Conservation (phyloP, 192 early-diverging fungal genomes). For the Mortierella claussenii region DNA sequence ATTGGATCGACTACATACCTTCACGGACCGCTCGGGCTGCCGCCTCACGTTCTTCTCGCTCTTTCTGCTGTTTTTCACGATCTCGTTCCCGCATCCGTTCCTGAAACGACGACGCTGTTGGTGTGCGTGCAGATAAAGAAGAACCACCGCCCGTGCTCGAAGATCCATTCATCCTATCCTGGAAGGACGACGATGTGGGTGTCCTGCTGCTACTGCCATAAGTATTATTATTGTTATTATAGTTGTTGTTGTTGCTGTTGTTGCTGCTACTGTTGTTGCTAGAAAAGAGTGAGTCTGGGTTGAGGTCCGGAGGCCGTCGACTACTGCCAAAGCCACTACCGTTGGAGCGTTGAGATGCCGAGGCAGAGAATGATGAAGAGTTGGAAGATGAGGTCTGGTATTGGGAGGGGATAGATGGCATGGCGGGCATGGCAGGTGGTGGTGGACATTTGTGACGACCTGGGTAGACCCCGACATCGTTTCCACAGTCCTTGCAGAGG, state of each 20-base stretch:
- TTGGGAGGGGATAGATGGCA: slow-evolving; percentile 49
- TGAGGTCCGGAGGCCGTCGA: slow-evolving; percentile 24
- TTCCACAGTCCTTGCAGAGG: slow-evolving; percentile 69
- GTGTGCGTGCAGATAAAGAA: slow-evolving; percentile 6
- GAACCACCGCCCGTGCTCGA: no score
- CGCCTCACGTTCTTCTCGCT: slow-evolving; percentile 42
- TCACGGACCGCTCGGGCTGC: slow-evolving; percentile 33
- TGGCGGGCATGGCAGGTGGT: slow-evolving; percentile 33
- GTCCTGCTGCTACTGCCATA: slow-evolving; percentile 19
- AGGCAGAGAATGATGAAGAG: slow-evolving; percentile 14
- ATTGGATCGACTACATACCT: slow-evolving; percentile 18
- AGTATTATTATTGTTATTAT: not conserved
- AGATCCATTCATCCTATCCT: slow-evolving; percentile 22
- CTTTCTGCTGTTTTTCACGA: slow-evolving; percentile 39
- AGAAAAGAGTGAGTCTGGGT: slow-evolving; percentile 4
- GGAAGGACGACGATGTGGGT: slow-evolving; percentile 25
- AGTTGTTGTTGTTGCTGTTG: no score
- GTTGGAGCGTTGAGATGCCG: no score
- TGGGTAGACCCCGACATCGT: slow-evolving; percentile 72
- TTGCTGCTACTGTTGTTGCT: not conserved
- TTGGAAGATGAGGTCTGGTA: slow-evolving; percentile 29
- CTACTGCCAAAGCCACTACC: no score
- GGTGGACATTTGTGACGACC: slow-evolving; percentile 60
- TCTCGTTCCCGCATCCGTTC: slow-evolving; percentile 47
- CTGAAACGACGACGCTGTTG: slow-evolving; percentile 34